phyloP scores from a whole-genome alignment of 805 yeast genomes.

The Starmera dryadoides region DNA sequence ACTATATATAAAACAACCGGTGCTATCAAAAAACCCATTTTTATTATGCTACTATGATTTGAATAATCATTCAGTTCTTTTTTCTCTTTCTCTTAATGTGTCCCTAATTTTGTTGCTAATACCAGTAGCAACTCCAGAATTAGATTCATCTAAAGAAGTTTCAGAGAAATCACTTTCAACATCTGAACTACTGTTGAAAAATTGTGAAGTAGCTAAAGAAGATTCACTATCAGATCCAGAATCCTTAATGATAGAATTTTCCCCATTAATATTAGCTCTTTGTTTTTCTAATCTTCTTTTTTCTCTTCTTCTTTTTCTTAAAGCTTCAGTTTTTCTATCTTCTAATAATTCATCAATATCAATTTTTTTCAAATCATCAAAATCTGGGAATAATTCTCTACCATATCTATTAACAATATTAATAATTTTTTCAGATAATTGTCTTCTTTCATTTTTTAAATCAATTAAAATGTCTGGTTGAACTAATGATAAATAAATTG shows the following conservation, averaged over 20 bases:
- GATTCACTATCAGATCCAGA: constrained; percentile 27
- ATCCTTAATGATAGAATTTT: constrained; percentile 4
- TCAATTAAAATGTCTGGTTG: constrained; percentile 49
- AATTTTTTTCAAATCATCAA: constrained; percentile 36
- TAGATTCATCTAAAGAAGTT: constrained; percentile 16
- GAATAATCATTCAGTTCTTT: constrained; percentile 5
- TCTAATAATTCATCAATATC: constrained; percentile 24
- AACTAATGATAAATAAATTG: constrained; percentile 61
- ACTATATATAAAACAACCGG: too few species aligned
- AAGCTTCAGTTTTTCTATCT: constrained; percentile 27
- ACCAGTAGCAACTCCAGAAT: constrained; percentile 13
- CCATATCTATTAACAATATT: constrained; percentile 76
- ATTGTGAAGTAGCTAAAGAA: constrained; percentile 30
- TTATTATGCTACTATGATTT: too few species aligned
- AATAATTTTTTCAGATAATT: constrained; percentile 67
- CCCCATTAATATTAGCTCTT: constrained; percentile 40
- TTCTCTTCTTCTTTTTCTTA: constrained; percentile 28
- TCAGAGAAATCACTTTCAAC: constrained; percentile 22
- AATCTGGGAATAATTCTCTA: constrained; percentile 81
- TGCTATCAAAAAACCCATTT: too few species aligned
- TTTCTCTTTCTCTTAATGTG: constrained; percentile 22
- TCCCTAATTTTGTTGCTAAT: constrained; percentile 18
- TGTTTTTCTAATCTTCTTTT: constrained; percentile 18
- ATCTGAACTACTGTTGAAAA: constrained; percentile 37
- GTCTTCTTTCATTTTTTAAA: constrained; percentile 53